Evolutionary conservation across 2,329 filamentous ascomycete species (phyloP).

Genomic region (Clonostachys chloroleuca): DNA sequence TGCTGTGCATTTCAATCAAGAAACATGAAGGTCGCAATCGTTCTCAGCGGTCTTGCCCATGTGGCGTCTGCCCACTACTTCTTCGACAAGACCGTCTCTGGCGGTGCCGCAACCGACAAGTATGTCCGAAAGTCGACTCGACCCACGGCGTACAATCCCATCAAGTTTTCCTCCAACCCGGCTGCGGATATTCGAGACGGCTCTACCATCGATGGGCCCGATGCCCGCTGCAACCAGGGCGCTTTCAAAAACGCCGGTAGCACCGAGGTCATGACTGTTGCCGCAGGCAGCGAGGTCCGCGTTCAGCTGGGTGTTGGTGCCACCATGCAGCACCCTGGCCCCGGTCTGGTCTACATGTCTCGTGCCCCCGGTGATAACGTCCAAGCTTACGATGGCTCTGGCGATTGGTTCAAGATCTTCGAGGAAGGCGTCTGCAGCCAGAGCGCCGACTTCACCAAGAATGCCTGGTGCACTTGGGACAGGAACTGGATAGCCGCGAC

Average conservation of each 20-base stretch:
- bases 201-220: slow-evolving; percentile 11
- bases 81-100: slow-evolving; percentile 15
- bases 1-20: too few species aligned
- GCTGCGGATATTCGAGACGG: slow-evolving; percentile 12
- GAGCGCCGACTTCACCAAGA: slow-evolving; percentile 9
- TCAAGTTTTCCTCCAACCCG: slow-evolving; percentile 18
- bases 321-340: slow-evolving; percentile 12
- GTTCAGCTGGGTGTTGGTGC: slow-evolving; percentile 11
- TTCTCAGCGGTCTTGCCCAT: slow-evolving; percentile 10
- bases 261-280: slow-evolving; percentile 13
- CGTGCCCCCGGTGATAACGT: slow-evolving; percentile 15
- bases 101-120: slow-evolving; percentile 9
- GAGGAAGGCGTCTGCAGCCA: slow-evolving; percentile 12
- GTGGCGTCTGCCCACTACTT: slow-evolving; percentile 19
- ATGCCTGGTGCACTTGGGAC: slow-evolving; percentile 13
- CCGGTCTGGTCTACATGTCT: slow-evolving; percentile 15
- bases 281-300: slow-evolving; percentile 12
- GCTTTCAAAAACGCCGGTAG: slow-evolving; percentile 11
- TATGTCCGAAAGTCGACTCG: slow-evolving; percentile 17
- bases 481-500: slow-evolving; percentile 19
- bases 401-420: slow-evolving; percentile 17
- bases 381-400: slow-evolving; percentile 16
- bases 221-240: slow-evolving; percentile 20
- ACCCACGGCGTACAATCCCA: slow-evolving; percentile 14
- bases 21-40: not conserved